Evolutionary conservation across 2,329 filamentous ascomycete species (phyloP).

Genomic region (Pyrenophora tritici-repentis): DNA sequence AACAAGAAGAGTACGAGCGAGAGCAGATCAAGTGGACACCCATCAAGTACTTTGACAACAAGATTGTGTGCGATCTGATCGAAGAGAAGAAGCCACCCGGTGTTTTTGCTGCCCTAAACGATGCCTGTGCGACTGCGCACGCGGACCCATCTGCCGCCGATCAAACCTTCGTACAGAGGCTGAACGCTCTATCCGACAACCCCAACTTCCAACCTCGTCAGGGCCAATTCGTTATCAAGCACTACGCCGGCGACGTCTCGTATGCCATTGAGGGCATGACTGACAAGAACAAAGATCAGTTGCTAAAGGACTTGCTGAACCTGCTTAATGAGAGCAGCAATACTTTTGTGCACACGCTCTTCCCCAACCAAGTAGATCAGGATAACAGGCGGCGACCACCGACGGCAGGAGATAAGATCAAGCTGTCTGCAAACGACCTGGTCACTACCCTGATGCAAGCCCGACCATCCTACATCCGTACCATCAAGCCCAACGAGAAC

Average conservation of each 20-base stretch:
- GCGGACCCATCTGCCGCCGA: conserved; percentile 94
- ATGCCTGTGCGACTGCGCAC: conserved; percentile 97
- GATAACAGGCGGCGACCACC: conserved; percentile 94
- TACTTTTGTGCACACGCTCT: conserved; percentile 82
- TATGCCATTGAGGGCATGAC: conserved; percentile 97
- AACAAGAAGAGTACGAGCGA: conserved; percentile 94
- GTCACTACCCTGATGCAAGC: conserved; percentile 97
- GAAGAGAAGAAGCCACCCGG: conserved; percentile 89
- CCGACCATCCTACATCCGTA: conserved; percentile 95
- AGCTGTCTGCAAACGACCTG: conserved; percentile 88
- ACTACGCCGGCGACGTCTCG: conserved; percentile 95
- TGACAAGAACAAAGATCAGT: conserved; percentile 98
- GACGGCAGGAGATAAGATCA: conserved; percentile 95
- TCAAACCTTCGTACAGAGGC: conserved; percentile 89
- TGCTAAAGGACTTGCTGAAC: conserved; percentile 90
- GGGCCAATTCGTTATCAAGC: conserved; percentile 97
- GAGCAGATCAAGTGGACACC: conserved; percentile 99
- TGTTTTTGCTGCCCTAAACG: conserved; percentile 93
- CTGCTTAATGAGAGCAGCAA: conserved; percentile 85
- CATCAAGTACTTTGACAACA: conserved; percentile 99
- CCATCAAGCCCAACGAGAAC: conserved; percentile 99
- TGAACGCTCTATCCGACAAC: conserved; percentile 86
- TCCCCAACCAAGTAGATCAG: conserved; percentile 91
- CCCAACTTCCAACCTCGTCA: conserved; percentile 89
- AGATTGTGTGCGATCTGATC: conserved; percentile 96